Evolutionary conservation across 192 early-diverging fungal genomes (phyloP).

Genomic region (Coemansia sp.): DNA sequence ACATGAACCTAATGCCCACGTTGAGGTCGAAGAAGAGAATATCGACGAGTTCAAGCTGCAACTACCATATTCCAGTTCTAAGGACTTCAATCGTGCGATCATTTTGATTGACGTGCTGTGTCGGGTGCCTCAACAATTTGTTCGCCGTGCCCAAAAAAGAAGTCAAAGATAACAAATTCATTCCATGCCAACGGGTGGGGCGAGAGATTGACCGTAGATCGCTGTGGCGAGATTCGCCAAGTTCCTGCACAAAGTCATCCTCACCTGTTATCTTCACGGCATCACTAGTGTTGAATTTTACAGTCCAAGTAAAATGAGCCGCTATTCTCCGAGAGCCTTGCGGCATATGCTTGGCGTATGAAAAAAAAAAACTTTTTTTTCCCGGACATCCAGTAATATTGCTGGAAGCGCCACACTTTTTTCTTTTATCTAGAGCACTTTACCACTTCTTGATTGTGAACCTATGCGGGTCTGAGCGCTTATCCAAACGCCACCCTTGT

Average conservation of each 20-base stretch:
- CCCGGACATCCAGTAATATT: not conserved
- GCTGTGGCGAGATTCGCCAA: not conserved
- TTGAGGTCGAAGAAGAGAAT: no score
- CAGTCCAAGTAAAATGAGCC: not conserved
- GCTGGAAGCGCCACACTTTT: not conserved
- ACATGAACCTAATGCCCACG: no score
- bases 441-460: not conserved
- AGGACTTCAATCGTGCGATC: not conserved
- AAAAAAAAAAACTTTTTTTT: not conserved
- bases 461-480: slow-evolving; percentile 1
- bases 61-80: not conserved
- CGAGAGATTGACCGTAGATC: not conserved
- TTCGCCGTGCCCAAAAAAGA: not conserved
- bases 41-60: not conserved
- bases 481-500: not conserved
- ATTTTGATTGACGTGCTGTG: not conserved
- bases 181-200: not conserved
- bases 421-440: not conserved
- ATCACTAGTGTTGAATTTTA: not conserved
- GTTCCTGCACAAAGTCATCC: not conserved
- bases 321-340: not conserved
- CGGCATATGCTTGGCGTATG: not conserved
- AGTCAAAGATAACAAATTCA: not conserved
- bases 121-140: not conserved
- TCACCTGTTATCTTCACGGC: not conserved